Evolutionary conservation across 495 filamentous ascomycete species (phyloP).

Genomic region (Penicillium turbatum): DNA sequence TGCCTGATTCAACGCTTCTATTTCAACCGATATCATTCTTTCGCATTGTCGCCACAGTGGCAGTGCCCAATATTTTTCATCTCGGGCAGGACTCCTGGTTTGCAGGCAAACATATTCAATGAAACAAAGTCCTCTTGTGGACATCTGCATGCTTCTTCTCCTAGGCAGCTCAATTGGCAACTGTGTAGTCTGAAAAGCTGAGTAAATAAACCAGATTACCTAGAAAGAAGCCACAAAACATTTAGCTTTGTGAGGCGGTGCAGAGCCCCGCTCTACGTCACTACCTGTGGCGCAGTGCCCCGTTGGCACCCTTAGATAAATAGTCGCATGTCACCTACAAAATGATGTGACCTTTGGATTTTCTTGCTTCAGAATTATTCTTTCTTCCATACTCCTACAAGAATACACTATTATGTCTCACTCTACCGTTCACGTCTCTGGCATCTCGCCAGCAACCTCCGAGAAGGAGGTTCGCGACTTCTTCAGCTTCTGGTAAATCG

Average conservation of each 20-base stretch:
- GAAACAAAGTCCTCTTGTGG: background rate
- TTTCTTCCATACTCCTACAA: background rate
- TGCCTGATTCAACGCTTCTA: background rate
- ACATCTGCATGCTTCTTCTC: background rate
- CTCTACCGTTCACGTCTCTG: slow-evolving; percentile 59
- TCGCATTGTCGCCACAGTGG: background rate
- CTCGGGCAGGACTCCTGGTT: slow-evolving; percentile 7
- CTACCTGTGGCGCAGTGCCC: slow-evolving; percentile 23
- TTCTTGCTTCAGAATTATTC: background rate
- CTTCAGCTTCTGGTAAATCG: slow-evolving; percentile 91
- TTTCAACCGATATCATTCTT: background rate
- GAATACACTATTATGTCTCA: slow-evolving; percentile 39
- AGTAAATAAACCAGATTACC: background rate
- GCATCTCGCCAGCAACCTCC: slow-evolving; percentile 72
- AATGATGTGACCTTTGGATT: slow-evolving; percentile 1
- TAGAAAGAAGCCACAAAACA: background rate
- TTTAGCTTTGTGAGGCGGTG: slow-evolving; percentile 22
- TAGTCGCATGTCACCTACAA: slow-evolving; percentile 8
- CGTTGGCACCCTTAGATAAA: slow-evolving; percentile 4
- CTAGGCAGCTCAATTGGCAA: slow-evolving; percentile 1
- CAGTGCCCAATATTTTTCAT: slow-evolving; percentile 1
- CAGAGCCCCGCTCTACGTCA: slow-evolving; percentile 28
- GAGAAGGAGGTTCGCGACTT: slow-evolving; percentile 93
- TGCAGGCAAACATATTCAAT: slow-evolving; percentile 17
- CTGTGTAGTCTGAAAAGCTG: background rate